phyloP scores from a whole-genome alignment of 805 yeast genomes.

The Clavispora phyllophila region DNA sequence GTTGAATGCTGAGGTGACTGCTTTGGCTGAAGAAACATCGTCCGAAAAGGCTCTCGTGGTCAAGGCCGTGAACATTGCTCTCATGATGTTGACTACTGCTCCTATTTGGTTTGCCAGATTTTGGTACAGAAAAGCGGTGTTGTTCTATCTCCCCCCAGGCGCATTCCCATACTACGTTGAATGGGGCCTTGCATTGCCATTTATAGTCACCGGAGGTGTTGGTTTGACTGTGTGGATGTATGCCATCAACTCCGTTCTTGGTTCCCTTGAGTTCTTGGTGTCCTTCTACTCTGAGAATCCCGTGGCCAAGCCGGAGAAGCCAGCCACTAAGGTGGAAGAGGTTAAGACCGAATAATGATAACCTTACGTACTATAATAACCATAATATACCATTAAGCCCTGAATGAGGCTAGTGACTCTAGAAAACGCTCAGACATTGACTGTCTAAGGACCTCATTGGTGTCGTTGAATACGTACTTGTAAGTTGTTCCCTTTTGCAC shows the following conservation, averaged over 20 bases:
- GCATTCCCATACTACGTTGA: slow-evolving; percentile 52
- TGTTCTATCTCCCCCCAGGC: slow-evolving; percentile 56
- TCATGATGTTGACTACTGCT: slow-evolving; percentile 38
- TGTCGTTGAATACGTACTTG: slow-evolving; percentile 8
- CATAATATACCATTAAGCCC: background rate
- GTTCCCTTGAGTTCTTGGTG: slow-evolving; percentile 10
- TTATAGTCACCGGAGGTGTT: slow-evolving; percentile 56
- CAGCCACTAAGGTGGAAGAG: slow-evolving; percentile 4
- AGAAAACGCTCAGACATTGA: slow-evolving; percentile 10
- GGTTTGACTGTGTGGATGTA: slow-evolving; percentile 58
- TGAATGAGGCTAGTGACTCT: slow-evolving; percentile 4
- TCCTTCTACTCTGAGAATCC: slow-evolving; percentile 15
- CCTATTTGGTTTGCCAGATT: slow-evolving; percentile 48
- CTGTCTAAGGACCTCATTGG: slow-evolving; percentile 6
- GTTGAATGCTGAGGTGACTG: slow-evolving; percentile 47
- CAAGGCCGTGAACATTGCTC: slow-evolving; percentile 23
- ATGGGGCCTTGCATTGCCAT: slow-evolving; percentile 59
- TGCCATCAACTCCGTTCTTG: slow-evolving; percentile 29
- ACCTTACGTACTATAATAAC: background rate
- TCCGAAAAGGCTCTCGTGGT: slow-evolving; percentile 31
- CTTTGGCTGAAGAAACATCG: slow-evolving; percentile 35
- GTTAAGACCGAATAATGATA: background rate
- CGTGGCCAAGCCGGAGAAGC: slow-evolving; percentile 11
- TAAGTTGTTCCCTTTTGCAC: slow-evolving; percentile 6
- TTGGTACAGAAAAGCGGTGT: slow-evolving; percentile 48